Evolutionary conservation across 768 basidiomycete species (phyloP), one percentile per base, ranked within the genome.

Genomic region (Naganishia vishniacii): DNA sequence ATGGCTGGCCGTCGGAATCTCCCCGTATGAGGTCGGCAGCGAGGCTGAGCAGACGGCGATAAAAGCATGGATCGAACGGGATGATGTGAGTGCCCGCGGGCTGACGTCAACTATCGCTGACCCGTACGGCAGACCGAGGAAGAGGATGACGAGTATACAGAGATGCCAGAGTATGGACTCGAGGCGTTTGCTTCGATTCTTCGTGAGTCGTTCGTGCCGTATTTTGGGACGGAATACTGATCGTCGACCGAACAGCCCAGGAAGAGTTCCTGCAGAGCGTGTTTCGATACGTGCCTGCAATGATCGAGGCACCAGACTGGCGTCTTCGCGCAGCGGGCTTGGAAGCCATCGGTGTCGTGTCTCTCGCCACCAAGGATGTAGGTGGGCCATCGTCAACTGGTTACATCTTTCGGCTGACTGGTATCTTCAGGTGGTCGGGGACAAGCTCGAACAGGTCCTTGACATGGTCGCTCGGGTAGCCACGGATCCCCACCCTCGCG

Each of bases 291-390:
- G 40, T 64, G 4, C 40, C 40, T 15, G 41, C 34, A 23, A 56
- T 64, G 51, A 31, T 64, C 23, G 16, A 20, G 1, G n/a, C 37
- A 26, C 31, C 40, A 16, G 63, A 64, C 41, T 64, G 63, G 63
- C 53, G 63, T 20, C 48, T 53, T 12, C 26, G 51, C 20, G 42
- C 53, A n/a, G 45, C 44, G 0, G 63, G 26, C 4, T 41, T 56
- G 28, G 53, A 58, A 53, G 63, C 63, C 18, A 59, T 64, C 26
- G 40, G 37, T 64, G 63, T 44, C 16, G 44, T 64, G 13, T 56
- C 53, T 11, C 34, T 40, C 20, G 32, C 53, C 6, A 56, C 53
- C 18, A 56, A 56, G 23, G 53, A 56, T 26, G 53, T 56, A 56
- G n/a, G 53, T 56, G n/a, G n/a, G n/a, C n/a, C 9, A 13, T 49